Evolutionary conservation across 73 alveolate genomes (phyloP).

Genomic region (Tetrahymena thermophila): DNA sequence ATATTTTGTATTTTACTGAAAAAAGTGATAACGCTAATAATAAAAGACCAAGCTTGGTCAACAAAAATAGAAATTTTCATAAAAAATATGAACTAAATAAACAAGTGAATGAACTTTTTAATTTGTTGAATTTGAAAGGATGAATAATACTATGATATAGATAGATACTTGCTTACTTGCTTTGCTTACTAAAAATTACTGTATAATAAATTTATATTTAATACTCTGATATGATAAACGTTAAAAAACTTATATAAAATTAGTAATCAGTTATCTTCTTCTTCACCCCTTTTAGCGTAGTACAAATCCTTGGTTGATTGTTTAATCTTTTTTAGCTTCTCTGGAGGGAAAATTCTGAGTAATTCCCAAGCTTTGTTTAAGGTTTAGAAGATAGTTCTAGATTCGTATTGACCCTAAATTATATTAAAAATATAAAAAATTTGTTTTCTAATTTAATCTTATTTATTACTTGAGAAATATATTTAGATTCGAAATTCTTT

Average conservation of each 20-base stretch:
- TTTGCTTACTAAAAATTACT: not conserved
- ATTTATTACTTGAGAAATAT: conserved; percentile 70
- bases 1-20: too few species aligned
- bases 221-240: not conserved
- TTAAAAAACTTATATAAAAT: not conserved
- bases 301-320: not conserved
- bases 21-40: too few species aligned
- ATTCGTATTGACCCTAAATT: conserved; percentile 80
- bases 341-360: conserved; percentile 96
- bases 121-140: not conserved
- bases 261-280: not conserved
- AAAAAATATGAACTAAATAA: too few species aligned
- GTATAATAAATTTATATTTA: not conserved
- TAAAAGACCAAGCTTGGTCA: too few species aligned
- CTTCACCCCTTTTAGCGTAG: conserved; percentile 1
- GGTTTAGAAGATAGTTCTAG: conserved; percentile 89
- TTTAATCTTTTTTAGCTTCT: conserved; percentile 70
- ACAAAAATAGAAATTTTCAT: not conserved
- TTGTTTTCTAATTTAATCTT: not conserved
- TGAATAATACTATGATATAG: not conserved
- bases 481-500: conserved; percentile 90
- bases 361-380: conserved; percentile 95
- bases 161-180: not conserved
- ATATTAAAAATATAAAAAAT: not conserved
- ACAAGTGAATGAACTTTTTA: not conserved